phyloP scores from a whole-genome alignment of 2,329 filamentous ascomycete species.

The Elsinoe necatrix region DNA sequence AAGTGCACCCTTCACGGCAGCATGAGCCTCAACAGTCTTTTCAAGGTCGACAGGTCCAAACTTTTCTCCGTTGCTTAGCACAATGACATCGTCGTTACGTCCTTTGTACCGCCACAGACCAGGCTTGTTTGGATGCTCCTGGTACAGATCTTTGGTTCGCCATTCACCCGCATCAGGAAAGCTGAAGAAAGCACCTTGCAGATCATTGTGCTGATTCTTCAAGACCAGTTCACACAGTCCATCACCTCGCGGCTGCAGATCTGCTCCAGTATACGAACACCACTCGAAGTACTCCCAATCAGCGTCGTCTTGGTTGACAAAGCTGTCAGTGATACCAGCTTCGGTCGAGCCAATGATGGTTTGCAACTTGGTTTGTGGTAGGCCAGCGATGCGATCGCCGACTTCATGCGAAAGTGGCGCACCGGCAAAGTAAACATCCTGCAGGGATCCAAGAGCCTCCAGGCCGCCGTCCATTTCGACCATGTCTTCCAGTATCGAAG shows the following conservation, averaged over 20 bases:
- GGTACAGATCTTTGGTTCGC: constrained; percentile 26
- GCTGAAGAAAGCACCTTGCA: constrained; percentile 25
- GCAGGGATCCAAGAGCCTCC: constrained; percentile 14
- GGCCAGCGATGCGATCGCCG: constrained; percentile 16
- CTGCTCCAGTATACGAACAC: constrained; percentile 18
- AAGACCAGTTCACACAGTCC: constrained; percentile 32
- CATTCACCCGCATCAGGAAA: constrained; percentile 28
- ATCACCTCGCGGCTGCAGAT: constrained; percentile 19
- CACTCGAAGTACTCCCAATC: constrained; percentile 22
- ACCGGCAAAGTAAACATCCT: constrained; percentile 18
- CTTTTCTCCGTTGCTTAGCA: constrained; percentile 28
- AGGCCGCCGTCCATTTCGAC: constrained; percentile 16
- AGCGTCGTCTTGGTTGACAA: constrained; percentile 18
- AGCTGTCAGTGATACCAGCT: constrained; percentile 18
- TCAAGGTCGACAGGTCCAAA: constrained; percentile 24
- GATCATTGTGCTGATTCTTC: constrained; percentile 24
- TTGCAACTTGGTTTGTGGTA: constrained; percentile 11
- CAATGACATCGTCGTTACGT: constrained; percentile 27
- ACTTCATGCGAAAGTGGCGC: constrained; percentile 16
- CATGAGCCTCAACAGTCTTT: constrained; percentile 23
- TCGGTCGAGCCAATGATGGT: constrained; percentile 19
- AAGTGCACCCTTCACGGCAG: constrained; percentile 26
- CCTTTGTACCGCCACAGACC: constrained; percentile 24
- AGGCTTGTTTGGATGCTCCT: constrained; percentile 23
- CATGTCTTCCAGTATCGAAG: constrained; percentile 18